Conservation (phyloP, 2,329 filamentous ascomycete species). For the Fusarium austroafricanum region DNA sequence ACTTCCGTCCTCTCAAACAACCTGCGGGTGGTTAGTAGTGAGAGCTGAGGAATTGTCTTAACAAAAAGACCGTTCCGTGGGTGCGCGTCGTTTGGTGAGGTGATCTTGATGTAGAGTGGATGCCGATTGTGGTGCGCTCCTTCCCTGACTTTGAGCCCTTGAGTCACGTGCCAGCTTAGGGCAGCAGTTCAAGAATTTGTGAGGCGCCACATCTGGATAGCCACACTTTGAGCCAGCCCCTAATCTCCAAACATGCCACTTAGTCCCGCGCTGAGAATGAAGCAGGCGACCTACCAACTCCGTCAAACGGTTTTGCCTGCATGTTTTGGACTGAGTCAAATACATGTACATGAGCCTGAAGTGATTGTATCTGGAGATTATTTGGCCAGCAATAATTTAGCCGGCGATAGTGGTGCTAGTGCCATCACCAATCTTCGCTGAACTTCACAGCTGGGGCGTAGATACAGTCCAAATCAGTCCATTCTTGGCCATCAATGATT, state of each 20-base stretch:
- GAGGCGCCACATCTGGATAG: slow-evolving; percentile 2
- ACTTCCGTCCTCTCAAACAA: slow-evolving; percentile 61
- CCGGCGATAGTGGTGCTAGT: not conserved
- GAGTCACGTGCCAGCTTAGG: slow-evolving; percentile 53
- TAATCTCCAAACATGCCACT: not conserved
- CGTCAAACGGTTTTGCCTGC: not conserved
- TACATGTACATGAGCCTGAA: not conserved
- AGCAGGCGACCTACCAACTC: too few relatives aligned
- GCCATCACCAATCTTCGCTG: not conserved
- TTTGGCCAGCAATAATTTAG: not conserved
- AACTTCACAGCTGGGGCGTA: not conserved
- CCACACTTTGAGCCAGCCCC: slow-evolving; percentile 17
- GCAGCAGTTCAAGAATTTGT: not conserved
- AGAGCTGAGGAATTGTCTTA: slow-evolving; percentile 58
- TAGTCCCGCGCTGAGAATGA: not conserved
- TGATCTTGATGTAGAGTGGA: slow-evolving; percentile 56
- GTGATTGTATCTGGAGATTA: not conserved
- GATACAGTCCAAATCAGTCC: not conserved
- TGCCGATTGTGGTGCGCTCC: slow-evolving; percentile 52
- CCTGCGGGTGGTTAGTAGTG: slow-evolving; percentile 54
- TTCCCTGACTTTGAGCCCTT: slow-evolving; percentile 51
- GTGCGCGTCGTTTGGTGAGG: slow-evolving; percentile 57
- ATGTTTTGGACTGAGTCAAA: not conserved
- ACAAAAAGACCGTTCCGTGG: slow-evolving; percentile 59
- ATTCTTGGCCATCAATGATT: not conserved